Base-by-base conservation (phyloP, 345 rosid species). In the Brassica incana region DNA sequence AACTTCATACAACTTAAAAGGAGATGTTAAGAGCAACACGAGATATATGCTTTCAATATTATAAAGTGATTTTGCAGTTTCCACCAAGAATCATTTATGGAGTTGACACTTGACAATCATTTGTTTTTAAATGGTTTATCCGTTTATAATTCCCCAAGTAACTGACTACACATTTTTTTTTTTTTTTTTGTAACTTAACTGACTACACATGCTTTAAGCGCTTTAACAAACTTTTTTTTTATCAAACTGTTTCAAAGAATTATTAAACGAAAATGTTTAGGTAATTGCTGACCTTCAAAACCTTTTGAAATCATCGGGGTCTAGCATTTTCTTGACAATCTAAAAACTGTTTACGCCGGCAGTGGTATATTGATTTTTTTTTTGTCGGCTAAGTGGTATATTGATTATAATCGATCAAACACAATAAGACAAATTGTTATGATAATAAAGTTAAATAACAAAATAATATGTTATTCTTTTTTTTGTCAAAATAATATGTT, bases 11-110 rank as follows among this genome's bases (percentile, higher is more conserved):
- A 43, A n/a, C 48, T 68, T 14, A 32, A 32, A 25, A 69, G 16
- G 25, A 9, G 16, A 0, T 27, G 11, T 15, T 29, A 5, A 68
- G 30, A 18, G 69, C 62, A 76, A 8, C 69, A 69, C 69, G 69
- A 77, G 69, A 77, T 60, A 16, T 68, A 8, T 6, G 67, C 40
- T 63, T 62, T 62, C 66, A 63, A 36, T 56, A 25, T 66, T 45
- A 43, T 43, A 50, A 67, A 36, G 61, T 75, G 9, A 20, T 43
- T 27, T 16, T 59, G 14, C 72, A 54, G 58, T 5, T 52, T 52
- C 16, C 58, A 52, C 71, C 63, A 65, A 74, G 15, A 74, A 50
- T 65, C 64, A 23, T 43, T 30, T 15, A 74, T 12, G 15, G 30
- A 45, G 40, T 73, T 62, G 48, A 63, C 38, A 25, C 20, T 6